These are phyloP conservation scores for Sphenostylis stenocarpa DNA, from an alignment of 306 rosid genomes.

Conservation along the genomic window DNA sequence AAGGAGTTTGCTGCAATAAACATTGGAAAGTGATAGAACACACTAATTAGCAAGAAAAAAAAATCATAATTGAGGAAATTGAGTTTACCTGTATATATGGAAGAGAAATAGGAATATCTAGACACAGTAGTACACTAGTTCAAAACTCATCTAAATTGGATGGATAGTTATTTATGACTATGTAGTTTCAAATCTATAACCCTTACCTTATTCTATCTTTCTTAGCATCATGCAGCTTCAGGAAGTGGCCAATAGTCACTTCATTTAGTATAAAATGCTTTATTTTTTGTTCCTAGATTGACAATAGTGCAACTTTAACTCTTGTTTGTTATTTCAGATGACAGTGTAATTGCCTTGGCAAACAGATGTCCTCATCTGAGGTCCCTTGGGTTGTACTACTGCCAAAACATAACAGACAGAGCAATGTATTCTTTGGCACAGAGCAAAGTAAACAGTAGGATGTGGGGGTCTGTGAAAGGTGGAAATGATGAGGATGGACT, in stretches of 20 bases:
- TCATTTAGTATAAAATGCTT: not conserved
- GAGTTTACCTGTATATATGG: too few relatives aligned
- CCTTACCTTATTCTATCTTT: not conserved
- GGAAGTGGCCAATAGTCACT: not conserved
- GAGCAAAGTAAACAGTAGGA: slow-evolving; percentile 61
- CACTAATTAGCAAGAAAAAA: not conserved
- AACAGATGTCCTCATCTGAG: slow-evolving; percentile 63
- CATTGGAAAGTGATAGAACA: not conserved
- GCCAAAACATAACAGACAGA: slow-evolving; percentile 90
- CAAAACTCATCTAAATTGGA: not conserved
- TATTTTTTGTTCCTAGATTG: not conserved
- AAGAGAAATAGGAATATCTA: not conserved
- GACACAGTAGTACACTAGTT: not conserved
- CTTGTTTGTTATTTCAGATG: slow-evolving; percentile 57
- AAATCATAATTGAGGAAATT: not conserved
- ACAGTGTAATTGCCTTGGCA: slow-evolving; percentile 89
- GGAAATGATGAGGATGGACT: slow-evolving; percentile 72
- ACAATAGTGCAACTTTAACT: not conserved
- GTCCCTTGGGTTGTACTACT: slow-evolving; percentile 87
- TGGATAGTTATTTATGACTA: not conserved
- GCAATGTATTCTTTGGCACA: slow-evolving; percentile 95
- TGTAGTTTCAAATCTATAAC: not conserved
- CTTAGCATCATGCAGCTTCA: slow-evolving; percentile 39
- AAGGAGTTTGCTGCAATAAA: not conserved
- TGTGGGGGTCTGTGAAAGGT: slow-evolving; percentile 62